A percentile compares a stretch with the other conserved stretches of the same genome.
Conservation (phyloP, 805 yeast species). For the Sungouiella thailandica region DNA sequence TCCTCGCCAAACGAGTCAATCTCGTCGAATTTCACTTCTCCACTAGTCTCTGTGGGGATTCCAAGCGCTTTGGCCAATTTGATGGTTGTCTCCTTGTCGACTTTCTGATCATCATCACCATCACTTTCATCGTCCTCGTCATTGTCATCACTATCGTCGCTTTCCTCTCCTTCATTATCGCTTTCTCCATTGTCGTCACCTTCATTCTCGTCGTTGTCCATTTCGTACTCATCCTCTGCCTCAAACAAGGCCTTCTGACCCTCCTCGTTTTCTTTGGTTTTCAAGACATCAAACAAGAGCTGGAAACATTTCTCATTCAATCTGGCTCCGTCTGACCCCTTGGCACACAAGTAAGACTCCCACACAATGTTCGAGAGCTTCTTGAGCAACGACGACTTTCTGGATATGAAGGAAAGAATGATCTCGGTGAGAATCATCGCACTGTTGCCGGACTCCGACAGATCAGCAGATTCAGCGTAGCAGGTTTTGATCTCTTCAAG, state of each 20-base stretch:
- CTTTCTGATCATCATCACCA: constrained; percentile 9
- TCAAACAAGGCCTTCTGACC: constrained; percentile 79
- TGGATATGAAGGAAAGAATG: constrained; percentile 40
- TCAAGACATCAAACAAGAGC: constrained; percentile 33
- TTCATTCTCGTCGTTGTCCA: constrained; percentile 19
- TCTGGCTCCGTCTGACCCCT: constrained; percentile 22
- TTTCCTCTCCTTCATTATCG: constrained; percentile 12
- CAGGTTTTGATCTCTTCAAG: constrained; percentile 68
- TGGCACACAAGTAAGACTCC: constrained; percentile 35
- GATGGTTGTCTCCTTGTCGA: constrained; percentile 46
- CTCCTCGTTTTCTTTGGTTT: constrained; percentile 68
- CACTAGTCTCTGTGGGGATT: constrained; percentile 44
- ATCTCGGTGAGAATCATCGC: constrained; percentile 38
- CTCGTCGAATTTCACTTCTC: constrained; percentile 42
- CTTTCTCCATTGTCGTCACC: constrained; percentile 15
- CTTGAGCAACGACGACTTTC: constrained; percentile 32
- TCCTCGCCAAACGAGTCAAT: constrained; percentile 36
- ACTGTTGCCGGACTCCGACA: constrained; percentile 23
- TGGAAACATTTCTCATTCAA: constrained; percentile 29
- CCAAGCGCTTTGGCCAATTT: constrained; percentile 70
- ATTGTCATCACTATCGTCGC: constrained; percentile 6
- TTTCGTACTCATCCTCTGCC: constrained; percentile 39
- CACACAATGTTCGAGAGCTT: constrained; percentile 35
- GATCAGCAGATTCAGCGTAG: constrained; percentile 32
- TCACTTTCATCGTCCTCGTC: constrained; percentile 9